phyloP scores from a whole-genome alignment of 2,329 filamentous ascomycete species.

The Penicillium occitanis region DNA sequence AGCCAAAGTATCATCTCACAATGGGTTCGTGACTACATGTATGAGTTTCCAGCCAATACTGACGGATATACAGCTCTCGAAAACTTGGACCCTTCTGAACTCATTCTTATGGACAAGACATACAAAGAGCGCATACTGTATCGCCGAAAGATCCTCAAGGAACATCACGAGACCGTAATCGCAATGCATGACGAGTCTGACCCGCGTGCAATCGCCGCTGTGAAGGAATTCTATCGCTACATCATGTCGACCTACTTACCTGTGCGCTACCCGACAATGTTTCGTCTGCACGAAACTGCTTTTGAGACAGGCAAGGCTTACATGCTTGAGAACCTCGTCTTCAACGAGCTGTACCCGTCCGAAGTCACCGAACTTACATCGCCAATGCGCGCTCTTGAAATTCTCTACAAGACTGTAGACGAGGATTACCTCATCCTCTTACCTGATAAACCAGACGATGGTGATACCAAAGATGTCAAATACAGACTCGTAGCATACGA shows the following conservation, averaged over 20 bases:
- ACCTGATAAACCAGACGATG: constrained; percentile 34
- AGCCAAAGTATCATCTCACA: constrained; percentile 62
- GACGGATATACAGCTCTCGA: constrained; percentile 49
- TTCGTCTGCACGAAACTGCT: constrained; percentile 37
- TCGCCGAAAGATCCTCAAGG: constrained; percentile 49
- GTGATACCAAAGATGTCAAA: constrained; percentile 25
- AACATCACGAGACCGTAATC: constrained; percentile 44
- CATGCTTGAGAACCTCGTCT: constrained; percentile 49
- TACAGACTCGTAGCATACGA: constrained; percentile 60
- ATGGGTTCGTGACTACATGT: constrained; percentile 52
- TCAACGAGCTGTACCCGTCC: constrained; percentile 43
- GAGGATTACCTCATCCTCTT: constrained; percentile 62
- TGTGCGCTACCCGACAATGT: constrained; percentile 56
- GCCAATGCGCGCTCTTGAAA: constrained; percentile 46
- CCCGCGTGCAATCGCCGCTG: constrained; percentile 45
- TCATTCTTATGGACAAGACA: constrained; percentile 60
- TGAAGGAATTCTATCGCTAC: constrained; percentile 59
- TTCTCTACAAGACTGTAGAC: constrained; percentile 56
- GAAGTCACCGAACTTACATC: constrained; percentile 32
- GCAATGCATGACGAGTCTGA: constrained; percentile 42
- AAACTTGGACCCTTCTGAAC: constrained; percentile 53
- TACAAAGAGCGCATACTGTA: constrained; percentile 55
- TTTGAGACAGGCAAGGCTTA: constrained; percentile 29
- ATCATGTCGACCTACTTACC: constrained; percentile 58
- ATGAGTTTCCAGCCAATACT: constrained; percentile 1